Evolutionary conservation across 371 early-diverging fungal genomes (phyloP), one percentile per base, ranked within the genome.

Genomic region (Coemansia sp.): DNA sequence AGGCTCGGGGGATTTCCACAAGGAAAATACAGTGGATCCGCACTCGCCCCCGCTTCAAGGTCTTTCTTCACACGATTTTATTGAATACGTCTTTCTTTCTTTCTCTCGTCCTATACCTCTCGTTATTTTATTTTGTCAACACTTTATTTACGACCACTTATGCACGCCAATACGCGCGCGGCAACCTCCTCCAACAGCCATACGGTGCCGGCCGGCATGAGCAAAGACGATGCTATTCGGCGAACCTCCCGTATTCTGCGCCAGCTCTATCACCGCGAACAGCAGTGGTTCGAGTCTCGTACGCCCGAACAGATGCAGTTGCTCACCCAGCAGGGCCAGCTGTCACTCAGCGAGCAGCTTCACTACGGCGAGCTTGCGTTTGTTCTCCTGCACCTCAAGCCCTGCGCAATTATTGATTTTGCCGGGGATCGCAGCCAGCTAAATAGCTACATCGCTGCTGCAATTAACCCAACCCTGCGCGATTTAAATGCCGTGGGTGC

Each of bases 281-380:
- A 56, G 26, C 67, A 64, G 57, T 75, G 71, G 71, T 53, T 75
- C 21, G 53, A 8, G 3, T n/a, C 58, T 18, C 75, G 71, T n/a
- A 64, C 71, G 2, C 13, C 63, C 63, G 63, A 66, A 14, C 75
- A 75, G 50, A 14, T 31, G 2, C 18, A 52, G 16, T 45, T 37
- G 14, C 75, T 75, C 45, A 67, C 71, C 13, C 75, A 75, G 67
- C 64, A 70, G 26, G 75, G 64, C 39, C 63, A 66, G 34, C 61
- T 71, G 45, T 21, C 42, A 2, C 71, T 75, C 8, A 61, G 42
- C 57, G 75, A 75, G 58, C 75, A 75, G 64, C 67, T 63, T 14
- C 80, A 86, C 47, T 87, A 85, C 67, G 89, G 88, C 51, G 89
- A 88, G 63, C 64, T 87, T 5, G 87, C 84, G 0, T 88, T 88